phyloP scores from a whole-genome alignment of 495 filamentous ascomycete genomes.

The Hypoxylon crocopeplum region DNA sequence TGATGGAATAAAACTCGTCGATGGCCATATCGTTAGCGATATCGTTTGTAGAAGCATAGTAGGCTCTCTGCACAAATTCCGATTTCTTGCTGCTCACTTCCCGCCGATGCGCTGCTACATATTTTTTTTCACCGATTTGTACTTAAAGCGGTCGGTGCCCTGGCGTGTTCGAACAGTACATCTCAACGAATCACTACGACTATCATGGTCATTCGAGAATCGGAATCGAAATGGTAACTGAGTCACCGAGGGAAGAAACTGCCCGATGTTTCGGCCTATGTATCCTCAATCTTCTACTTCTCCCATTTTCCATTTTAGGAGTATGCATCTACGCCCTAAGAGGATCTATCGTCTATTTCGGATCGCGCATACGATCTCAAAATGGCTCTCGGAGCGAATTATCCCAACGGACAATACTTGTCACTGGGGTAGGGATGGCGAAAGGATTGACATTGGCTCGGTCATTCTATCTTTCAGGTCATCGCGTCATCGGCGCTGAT shows the following conservation, averaged over 20 bases:
- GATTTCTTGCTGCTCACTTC: too few relatives aligned
- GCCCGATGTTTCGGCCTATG: constrained; percentile 57
- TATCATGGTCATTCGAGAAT: not conserved
- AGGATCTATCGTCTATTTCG: not conserved
- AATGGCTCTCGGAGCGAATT: constrained; percentile 33
- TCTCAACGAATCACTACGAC: too few relatives aligned
- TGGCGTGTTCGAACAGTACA: too few relatives aligned
- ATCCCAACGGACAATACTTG: constrained; percentile 66
- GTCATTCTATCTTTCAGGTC: constrained; percentile 67
- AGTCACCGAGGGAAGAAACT: constrained; percentile 39
- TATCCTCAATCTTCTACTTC: constrained; percentile 56
- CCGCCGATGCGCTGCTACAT: too few relatives aligned
- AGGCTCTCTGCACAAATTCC: too few relatives aligned
- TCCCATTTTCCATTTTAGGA: constrained; percentile 47
- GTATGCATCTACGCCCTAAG: constrained; percentile 2
- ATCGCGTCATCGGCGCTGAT: constrained; percentile 76
- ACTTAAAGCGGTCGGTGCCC: too few relatives aligned
- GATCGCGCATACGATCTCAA: not conserved
- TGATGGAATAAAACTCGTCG: too few relatives aligned
- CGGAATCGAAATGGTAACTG: not conserved
- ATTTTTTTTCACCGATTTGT: too few relatives aligned
- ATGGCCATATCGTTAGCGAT: too few relatives aligned
- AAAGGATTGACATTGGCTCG: constrained; percentile 74
- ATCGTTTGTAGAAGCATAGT: too few relatives aligned
- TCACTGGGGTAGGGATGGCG: constrained; percentile 74